Conservation (phyloP, 179 eudicot species). For the Silene vulgaris region DNA sequence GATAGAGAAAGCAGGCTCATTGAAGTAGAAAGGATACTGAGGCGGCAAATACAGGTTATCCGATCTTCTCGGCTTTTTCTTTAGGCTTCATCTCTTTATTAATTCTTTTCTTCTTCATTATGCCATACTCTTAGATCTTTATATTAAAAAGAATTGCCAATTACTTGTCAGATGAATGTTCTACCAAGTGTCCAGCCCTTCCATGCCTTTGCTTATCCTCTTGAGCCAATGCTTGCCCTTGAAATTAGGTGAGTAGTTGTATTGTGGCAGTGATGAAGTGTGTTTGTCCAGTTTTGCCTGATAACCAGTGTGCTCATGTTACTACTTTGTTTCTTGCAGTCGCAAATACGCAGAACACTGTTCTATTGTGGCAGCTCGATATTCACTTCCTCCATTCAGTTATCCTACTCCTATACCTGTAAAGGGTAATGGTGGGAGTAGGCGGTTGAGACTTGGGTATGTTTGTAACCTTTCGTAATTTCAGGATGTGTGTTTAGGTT, state of each 20-base stretch:
- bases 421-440: slow-evolving; percentile 58
- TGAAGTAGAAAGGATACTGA: slow-evolving; percentile 82
- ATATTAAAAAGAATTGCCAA: slow-evolving; percentile 5
- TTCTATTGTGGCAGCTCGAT: slow-evolving; percentile 75
- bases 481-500: slow-evolving; percentile 4
- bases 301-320: slow-evolving; percentile 12
- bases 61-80: slow-evolving; percentile 7
- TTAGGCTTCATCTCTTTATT: slow-evolving; percentile 1
- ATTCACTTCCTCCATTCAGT: slow-evolving; percentile 69
- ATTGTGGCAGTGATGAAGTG: slow-evolving; percentile 10
- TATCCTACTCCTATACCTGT: slow-evolving; percentile 65
- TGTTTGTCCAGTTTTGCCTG: background rate
- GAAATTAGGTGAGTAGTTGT: slow-evolving; percentile 61
- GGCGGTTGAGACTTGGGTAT: slow-evolving; percentile 83
- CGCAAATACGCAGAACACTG: slow-evolving; percentile 94
- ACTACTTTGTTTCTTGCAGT: slow-evolving; percentile 35
- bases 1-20: slow-evolving; percentile 66
- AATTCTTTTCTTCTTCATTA: background rate
- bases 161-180: slow-evolving; percentile 59
- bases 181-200: slow-evolving; percentile 97
- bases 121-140: background rate
- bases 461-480: slow-evolving; percentile 17
- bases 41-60: slow-evolving; percentile 84
- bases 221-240: slow-evolving; percentile 88
- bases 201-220: slow-evolving; percentile 98